Base-by-base conservation (phyloP, 306 rosid genomes). In the Vachellia pachyceras region DNA sequence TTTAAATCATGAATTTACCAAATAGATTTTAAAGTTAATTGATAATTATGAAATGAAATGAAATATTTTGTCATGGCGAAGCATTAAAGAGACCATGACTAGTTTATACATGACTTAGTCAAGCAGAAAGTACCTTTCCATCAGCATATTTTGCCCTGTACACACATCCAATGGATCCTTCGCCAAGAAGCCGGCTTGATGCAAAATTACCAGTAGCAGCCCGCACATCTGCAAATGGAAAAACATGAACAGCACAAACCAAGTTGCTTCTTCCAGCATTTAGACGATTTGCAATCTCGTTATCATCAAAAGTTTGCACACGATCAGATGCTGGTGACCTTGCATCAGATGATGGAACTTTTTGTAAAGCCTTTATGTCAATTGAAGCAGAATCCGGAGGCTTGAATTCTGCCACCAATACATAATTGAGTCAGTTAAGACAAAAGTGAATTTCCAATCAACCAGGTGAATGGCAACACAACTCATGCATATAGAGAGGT, bases 151-250 rank as follows among this genome's bases (percentile, higher is more conserved):
- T 95, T 63, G 97, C 99, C 80, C 89, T 88, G 65, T 91, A 95
- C 67, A 95, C 97, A 73, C 90, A 81, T 80, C 99, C 99, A 72
- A 90, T 84, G 49, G 92, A 73, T 61, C 99, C 99, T 82, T 87
- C 84, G 0, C 99, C 99, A 18, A 95, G 90, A 77, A 95, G 92
- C 73, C 97, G 90, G 68, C 85, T 88, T 12, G 95, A 63, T 10
- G 93, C 88, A 23, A 93, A 95, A 68, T 89, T 88, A 61, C 76
- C 85, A 64, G 97, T 95, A 64, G 92, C 90, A 29, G 64, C 54
- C 82, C 90, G 92, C 86, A 95, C 77, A 83, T 95, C 97, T 78
- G 57, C 71, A 80, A 88, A 79, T 15, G 90, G 72, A 55, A 81
- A 89, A n/a, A 86, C 20, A 18, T 87, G 35, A n/a, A 75, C 33